A percentile compares a stretch with the other conserved stretches of the same genome.
These are phyloP conservation scores for Pseudonitzschia delicatissima DNA, from an alignment of 108 stramenopile species.

Conservation along the genomic window DNA sequence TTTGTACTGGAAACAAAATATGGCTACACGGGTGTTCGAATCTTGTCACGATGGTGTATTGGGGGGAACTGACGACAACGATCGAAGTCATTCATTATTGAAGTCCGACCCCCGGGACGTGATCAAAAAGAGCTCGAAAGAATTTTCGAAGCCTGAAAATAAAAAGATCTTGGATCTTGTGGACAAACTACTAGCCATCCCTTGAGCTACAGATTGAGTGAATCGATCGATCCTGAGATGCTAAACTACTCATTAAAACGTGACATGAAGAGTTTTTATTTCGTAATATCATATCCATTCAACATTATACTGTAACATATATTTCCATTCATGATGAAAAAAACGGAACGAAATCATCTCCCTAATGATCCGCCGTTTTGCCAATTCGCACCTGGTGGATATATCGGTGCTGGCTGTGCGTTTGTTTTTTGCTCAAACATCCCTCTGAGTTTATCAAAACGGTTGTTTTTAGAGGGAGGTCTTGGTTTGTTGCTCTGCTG, in stretches of 20 bases:
- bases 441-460: conserved; percentile 24
- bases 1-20: conserved; percentile 57
- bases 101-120: conserved; percentile 14
- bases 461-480: background rate
- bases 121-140: background rate
- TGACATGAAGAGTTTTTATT: background rate
- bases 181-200: background rate
- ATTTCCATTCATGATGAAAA: conserved; percentile 1
- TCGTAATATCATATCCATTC: background rate
- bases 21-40: conserved; percentile 43
- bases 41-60: conserved; percentile 52
- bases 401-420: conserved; percentile 14
- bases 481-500: background rate
- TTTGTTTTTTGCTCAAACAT: conserved; percentile 31
- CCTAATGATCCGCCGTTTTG: conserved; percentile 18
- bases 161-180: conserved; percentile 1
- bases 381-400: conserved; percentile 35
- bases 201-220: background rate
- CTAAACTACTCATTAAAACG: background rate
- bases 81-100: conserved; percentile 4
- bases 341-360: too few relatives aligned
- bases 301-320: background rate
- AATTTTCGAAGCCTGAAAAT: background rate
- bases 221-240: background rate
- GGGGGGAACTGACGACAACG: background rate